Base-by-base conservation (phyloP, 75 land plant genomes). In the Picea glauca region DNA sequence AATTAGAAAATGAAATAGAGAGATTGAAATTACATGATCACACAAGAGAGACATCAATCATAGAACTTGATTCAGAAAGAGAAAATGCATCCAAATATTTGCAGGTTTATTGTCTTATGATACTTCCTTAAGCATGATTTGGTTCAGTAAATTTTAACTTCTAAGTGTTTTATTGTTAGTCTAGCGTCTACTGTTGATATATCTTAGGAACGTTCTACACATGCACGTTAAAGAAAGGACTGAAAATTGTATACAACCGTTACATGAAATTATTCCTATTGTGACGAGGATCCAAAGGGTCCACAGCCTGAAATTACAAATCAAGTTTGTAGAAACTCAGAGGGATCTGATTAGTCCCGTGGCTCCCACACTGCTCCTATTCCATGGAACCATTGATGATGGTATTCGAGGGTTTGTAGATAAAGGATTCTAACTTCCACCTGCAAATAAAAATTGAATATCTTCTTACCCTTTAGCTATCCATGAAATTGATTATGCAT, bases 281-380 rank as follows among this genome's bases (percentile, higher is more conserved):
- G 81, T 81, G 23, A 81, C 81, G 0, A 81, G 65, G 58, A 80
- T 81, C 8, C 21, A 81, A 4, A 81, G n/a, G 59, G 66, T 78
- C 2, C 23, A 14, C 26, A 78, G 46, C 40, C 50, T 40, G 1
- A 65, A 5, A 58, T 80, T 78, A 32, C 81, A 66, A 46, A 58
- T n/a, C 21, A 66, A 57, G 60, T 78, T 81, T 66, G 15, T 81
- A 23, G 32, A 66, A 33, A 43, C 83, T n/a, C 63, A 66, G 13
- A 78, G 5, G 64, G 81, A 81, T 11, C 61, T 66, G 3, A 11
- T 58, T 18, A 18, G 46, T 21, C 46, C 74, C 12, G 14, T 62
- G 66, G 64, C 35, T 58, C 40, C 35, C 56, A 20, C 83, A 7
- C 79, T 78, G 35, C 66, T 78, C 67, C 81, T 81, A 20, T 81